A percentile compares a stretch with the other conserved stretches of the same genome.
Conservation (phyloP, 176 grass and related monocot species). For the Oryza meridionalis region DNA sequence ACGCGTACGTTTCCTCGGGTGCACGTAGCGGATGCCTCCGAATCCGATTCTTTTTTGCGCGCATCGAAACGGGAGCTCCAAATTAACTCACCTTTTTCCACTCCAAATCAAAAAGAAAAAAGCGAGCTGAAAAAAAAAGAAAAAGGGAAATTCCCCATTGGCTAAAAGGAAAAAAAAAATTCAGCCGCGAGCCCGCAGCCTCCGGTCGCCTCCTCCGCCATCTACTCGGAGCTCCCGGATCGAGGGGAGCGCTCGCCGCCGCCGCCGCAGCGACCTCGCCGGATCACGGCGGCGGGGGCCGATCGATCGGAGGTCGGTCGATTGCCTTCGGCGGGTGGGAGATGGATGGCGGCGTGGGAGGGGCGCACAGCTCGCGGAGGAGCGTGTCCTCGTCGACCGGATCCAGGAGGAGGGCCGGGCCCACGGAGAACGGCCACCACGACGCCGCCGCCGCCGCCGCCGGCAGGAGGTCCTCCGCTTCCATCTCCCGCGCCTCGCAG, state of each 20-base stretch:
- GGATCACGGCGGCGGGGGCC: conserved; percentile 31
- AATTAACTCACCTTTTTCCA: conserved; percentile 23
- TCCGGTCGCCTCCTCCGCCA: conserved; percentile 26
- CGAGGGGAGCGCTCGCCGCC: conserved; percentile 22
- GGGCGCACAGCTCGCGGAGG: conserved; percentile 43
- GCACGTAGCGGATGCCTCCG: neutral
- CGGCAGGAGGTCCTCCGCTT: conserved; percentile 49
- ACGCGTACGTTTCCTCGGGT: neutral
- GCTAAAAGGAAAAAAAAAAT: neutral
- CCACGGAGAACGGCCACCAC: conserved; percentile 59
- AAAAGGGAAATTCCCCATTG: neutral
- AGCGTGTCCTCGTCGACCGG: conserved; percentile 45
- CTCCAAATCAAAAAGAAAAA: no score
- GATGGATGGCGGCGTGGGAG: conserved; percentile 68
- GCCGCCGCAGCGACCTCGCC: neutral
- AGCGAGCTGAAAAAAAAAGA: neutral
- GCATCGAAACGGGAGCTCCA: conserved; percentile 32
- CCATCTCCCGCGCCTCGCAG: conserved; percentile 52
- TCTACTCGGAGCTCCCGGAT: conserved; percentile 43
- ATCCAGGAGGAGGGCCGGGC: conserved; percentile 47
- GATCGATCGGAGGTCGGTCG: conserved; percentile 30
- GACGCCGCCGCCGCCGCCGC: neutral
- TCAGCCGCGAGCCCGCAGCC: conserved; percentile 38
- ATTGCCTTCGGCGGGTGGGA: conserved; percentile 36
- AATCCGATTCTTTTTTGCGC: neutral